phyloP scores from a whole-genome alignment of 2,329 filamentous ascomycete species.

The Epichloe amarillans region DNA sequence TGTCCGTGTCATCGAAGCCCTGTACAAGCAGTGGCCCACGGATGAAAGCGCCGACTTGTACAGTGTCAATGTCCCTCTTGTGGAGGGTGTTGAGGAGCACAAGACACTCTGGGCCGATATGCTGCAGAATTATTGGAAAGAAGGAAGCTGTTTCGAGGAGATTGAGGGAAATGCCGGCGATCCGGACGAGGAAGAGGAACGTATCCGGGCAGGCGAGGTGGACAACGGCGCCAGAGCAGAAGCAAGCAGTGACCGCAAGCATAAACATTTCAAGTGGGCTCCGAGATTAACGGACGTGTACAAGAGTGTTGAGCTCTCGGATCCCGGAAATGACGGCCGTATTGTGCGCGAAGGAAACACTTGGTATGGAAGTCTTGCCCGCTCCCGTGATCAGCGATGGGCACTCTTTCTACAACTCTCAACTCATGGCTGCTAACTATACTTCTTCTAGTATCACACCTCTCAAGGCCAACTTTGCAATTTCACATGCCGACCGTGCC shows the following conservation, averaged over 20 bases:
- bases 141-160: conserved; percentile 78
- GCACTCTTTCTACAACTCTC: neutral
- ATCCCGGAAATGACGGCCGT: conserved; percentile 85
- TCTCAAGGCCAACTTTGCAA: conserved; percentile 85
- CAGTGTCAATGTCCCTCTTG: conserved; percentile 76
- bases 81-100: conserved; percentile 56
- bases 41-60: conserved; percentile 67
- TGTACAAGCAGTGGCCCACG: conserved; percentile 60
- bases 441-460: conserved; percentile 59
- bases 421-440: conserved; percentile 4
- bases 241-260: conserved; percentile 38
- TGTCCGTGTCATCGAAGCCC: conserved; percentile 64
- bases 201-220: conserved; percentile 51
- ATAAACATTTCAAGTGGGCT: conserved; percentile 92
- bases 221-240: conserved; percentile 9
- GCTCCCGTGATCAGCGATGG: neutral
- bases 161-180: conserved; percentile 53
- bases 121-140: conserved; percentile 80
- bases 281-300: conserved; percentile 80
- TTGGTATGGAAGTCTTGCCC: conserved; percentile 40
- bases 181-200: conserved; percentile 57
- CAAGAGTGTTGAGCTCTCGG: conserved; percentile 66
- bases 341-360: conserved; percentile 77
- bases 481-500: conserved; percentile 27
- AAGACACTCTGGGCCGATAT: conserved; percentile 76